Base-by-base conservation (phyloP, 345 rosid species). In the Nasturtium officinale region DNA sequence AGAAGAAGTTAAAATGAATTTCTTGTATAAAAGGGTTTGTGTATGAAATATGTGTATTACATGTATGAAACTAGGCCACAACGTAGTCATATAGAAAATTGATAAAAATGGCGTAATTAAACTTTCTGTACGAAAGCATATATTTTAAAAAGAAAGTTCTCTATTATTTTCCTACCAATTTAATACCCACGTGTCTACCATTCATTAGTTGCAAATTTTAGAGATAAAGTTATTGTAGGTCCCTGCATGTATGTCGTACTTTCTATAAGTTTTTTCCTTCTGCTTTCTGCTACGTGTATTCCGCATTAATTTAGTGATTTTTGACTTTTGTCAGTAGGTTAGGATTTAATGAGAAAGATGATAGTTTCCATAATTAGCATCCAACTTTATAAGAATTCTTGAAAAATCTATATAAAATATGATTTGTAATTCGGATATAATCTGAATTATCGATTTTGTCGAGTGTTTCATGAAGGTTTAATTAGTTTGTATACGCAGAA, bases 191-290 rank as follows among this genome's bases (percentile, higher is more conserved):
- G 79, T 76, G 59, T 61, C 75, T 13, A 45, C 33, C 65, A 62
- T 26, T 69, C 59, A 62, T 62, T 69, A 20, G 79, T 17, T 69
- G 6, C 59, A 69, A 56, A 60, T 23, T 68, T 68, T 35, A 45
- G 70, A 69, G 63, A 69, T 53, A 46, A 20, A 61, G 33, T 53
- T 68, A 17, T 37, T 61, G 70, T 45, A 35, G 75, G 71, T 55
- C 70, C 79, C 61, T 75, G 79, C 79, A 76, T 76, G 79, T 61
- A 69, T 76, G 74, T 69, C 28, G 28, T 26, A n/a, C 74, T 75
- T 15, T n/a, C n/a, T 25, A 52, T 53, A 60, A 51, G 54, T 60
- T 51, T 52, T 37, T 48, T 37, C n/a, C n/a, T 68, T 68, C 10
- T 52, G 69, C 26, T 43, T 75, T 53, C 52, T 68, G 59, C 58